Conservation (phyloP, 2,329 filamentous ascomycete genomes). For the Colletotrichum euphorbiae region DNA sequence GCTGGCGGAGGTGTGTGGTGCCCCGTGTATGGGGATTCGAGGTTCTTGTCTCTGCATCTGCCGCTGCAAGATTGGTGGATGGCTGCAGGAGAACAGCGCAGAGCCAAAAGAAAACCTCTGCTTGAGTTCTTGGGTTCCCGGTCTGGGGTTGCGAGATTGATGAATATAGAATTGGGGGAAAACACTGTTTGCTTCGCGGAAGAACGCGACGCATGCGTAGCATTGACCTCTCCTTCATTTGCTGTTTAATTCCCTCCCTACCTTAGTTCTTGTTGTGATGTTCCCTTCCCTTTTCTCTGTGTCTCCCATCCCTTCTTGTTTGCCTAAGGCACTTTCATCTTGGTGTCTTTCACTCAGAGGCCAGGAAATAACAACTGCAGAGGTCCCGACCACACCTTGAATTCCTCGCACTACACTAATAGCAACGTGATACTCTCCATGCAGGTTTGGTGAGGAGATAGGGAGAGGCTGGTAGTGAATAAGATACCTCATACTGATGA, state of each 20-base stretch:
- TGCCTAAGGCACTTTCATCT: neutral
- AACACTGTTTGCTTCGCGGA: neutral
- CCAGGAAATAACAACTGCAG: neutral
- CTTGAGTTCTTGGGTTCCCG: neutral
- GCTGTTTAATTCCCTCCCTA: neutral
- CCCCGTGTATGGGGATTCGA: neutral
- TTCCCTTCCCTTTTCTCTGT: neutral
- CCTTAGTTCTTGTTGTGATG: neutral
- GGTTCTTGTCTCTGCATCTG: constrained; percentile 29
- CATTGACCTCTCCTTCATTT: constrained; percentile 30
- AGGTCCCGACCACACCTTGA: neutral
- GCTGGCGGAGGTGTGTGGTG: neutral
- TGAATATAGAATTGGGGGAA: neutral
- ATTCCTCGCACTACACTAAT: constrained; percentile 3
- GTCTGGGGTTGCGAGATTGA: neutral
- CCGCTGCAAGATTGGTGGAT: constrained; percentile 31
- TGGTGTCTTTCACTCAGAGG: neutral
- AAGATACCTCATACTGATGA: neutral
- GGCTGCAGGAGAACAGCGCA: neutral
- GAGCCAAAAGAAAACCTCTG: neutral
- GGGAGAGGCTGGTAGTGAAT: neutral
- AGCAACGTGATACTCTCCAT: neutral
- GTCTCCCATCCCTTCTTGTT: neutral
- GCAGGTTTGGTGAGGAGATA: neutral
- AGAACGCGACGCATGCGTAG: constrained; percentile 4